Evolutionary conservation across 768 basidiomycete genomes (phyloP).

Genomic region (Gyrodon lividus): DNA sequence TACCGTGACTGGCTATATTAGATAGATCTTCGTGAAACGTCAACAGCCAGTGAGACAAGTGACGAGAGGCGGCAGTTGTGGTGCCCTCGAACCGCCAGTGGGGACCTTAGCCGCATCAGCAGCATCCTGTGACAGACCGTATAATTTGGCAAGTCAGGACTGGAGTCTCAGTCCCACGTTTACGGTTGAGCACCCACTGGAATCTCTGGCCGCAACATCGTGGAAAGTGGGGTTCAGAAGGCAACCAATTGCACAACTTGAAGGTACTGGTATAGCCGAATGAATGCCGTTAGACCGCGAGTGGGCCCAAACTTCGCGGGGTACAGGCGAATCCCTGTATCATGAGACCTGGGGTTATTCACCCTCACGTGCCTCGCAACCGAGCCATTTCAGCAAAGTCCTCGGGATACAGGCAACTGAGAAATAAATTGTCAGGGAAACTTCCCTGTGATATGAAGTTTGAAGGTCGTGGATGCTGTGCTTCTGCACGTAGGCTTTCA

Average conservation of each 20-base stretch:
- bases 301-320: not conserved
- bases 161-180: not conserved
- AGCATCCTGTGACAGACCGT: not conserved
- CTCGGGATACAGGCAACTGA: not conserved
- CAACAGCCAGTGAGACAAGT: slow-evolving; percentile 4
- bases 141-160: not conserved
- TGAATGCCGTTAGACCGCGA: slow-evolving; percentile 1
- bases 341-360: not conserved
- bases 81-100: not conserved
- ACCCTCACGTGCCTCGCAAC: slow-evolving; percentile 1
- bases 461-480: not conserved
- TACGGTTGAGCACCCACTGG: not conserved
- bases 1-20: slow-evolving; percentile 5
- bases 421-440: slow-evolving; percentile 2
- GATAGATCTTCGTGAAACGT: slow-evolving; percentile 3
- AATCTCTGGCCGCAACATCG: not conserved
- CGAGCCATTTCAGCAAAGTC: slow-evolving; percentile 4
- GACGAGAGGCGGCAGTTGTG: not conserved
- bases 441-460: not conserved
- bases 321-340: slow-evolving; percentile 1
- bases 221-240: not conserved
- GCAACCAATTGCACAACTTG: not conserved
- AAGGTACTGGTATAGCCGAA: slow-evolving; percentile 1
- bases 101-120: not conserved
- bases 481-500: not conserved